These are phyloP conservation scores for Pseudocercospora ulei DNA, from an alignment of 2,329 filamentous ascomycete species.

Conservation along the genomic window DNA sequence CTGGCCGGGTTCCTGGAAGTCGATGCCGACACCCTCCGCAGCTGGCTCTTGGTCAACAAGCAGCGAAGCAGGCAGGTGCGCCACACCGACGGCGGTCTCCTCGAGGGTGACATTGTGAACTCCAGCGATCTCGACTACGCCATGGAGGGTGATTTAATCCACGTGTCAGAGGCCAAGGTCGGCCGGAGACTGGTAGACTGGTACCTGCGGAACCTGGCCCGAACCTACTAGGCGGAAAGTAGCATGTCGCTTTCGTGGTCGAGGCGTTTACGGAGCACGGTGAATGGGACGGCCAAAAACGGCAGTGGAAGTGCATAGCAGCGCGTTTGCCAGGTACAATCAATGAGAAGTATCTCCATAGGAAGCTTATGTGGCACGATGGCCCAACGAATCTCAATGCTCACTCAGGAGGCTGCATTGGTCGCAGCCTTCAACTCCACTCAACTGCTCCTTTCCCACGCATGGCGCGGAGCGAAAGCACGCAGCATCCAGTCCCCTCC, in stretches of 20 bases:
- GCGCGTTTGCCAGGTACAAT: slow-evolving; percentile 13
- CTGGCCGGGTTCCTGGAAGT: slow-evolving; percentile 95
- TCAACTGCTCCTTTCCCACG: too few species aligned
- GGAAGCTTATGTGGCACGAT: not conserved
- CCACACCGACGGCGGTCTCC: slow-evolving; percentile 79
- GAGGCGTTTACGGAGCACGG: slow-evolving; percentile 17
- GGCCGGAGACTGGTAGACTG: slow-evolving; percentile 95
- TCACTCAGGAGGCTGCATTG: too few species aligned
- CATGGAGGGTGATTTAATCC: slow-evolving; percentile 91
- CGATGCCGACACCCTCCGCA: slow-evolving; percentile 87
- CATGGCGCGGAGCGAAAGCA: too few species aligned
- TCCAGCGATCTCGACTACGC: slow-evolving; percentile 96
- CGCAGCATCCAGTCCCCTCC: too few species aligned
- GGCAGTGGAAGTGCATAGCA: slow-evolving; percentile 15
- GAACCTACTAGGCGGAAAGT: slow-evolving; percentile 61
- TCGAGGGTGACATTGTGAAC: slow-evolving; percentile 88
- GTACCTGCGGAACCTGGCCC: slow-evolving; percentile 93
- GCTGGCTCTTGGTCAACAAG: slow-evolving; percentile 94
- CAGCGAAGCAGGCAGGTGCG: slow-evolving; percentile 93
- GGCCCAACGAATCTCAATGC: not conserved
- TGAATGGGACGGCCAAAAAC: slow-evolving; percentile 8
- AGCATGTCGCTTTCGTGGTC: not conserved
- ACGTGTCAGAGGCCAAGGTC: slow-evolving; percentile 97
- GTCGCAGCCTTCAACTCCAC: too few species aligned
- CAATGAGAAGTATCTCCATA: slow-evolving; percentile 8